These are phyloP conservation scores for Capronia americana DNA, from an alignment of 2,329 filamentous ascomycete species.

Conservation along the genomic window DNA sequence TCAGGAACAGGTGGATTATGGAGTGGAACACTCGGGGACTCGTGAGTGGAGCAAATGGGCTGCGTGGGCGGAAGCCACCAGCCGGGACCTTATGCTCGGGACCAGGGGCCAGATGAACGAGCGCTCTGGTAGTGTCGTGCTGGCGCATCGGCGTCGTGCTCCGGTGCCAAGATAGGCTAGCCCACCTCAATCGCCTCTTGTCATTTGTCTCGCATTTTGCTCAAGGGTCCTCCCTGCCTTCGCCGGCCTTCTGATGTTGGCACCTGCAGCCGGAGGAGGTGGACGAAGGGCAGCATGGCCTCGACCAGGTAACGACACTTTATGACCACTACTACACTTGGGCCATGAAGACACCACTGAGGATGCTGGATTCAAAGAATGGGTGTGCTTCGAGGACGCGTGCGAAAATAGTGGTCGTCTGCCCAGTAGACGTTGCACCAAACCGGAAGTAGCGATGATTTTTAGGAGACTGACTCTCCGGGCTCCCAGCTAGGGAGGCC, in stretches of 20 bases:
- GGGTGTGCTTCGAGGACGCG: not conserved
- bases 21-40: constrained; percentile 14
- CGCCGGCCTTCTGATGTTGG: not conserved
- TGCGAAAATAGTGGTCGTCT: not conserved
- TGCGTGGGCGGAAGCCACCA: constrained; percentile 36
- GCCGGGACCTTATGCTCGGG: constrained; percentile 33
- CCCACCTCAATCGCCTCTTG: not conserved
- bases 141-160: constrained; percentile 23
- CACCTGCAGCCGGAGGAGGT: not conserved
- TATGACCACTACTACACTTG: not conserved
- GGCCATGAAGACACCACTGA: not conserved
- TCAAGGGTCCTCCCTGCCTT: not conserved
- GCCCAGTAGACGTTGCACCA: not conserved
- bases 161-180: constrained; percentile 31
- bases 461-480: not conserved
- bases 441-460: not conserved
- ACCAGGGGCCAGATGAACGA: constrained; percentile 28
- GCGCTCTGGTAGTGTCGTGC: constrained; percentile 17
- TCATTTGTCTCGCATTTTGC: constrained; percentile 7
- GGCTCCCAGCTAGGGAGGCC: not conserved
- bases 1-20: constrained; percentile 32
- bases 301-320: not conserved
- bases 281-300: not conserved
- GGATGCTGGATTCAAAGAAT: not conserved
- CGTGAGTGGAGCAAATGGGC: constrained; percentile 20